Evolutionary conservation across 148 eudicot genomes (phyloP), one percentile per base, ranked within the genome.

Genomic region (Limonium bicolor): DNA sequence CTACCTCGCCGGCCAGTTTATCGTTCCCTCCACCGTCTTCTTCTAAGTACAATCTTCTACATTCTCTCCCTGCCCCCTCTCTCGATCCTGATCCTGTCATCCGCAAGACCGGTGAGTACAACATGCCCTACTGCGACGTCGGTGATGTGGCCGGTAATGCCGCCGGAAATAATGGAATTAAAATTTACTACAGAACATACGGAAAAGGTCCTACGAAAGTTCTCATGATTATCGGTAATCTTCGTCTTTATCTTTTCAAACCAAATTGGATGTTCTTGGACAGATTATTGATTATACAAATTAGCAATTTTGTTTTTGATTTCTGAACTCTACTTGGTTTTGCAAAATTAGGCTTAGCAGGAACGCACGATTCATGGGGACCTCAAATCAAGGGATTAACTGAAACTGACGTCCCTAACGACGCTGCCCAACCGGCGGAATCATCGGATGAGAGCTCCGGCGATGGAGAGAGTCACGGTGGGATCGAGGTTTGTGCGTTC

Each of bases 291-390:
- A 25, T 55, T 51, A 29, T 25, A 46, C 31, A 33, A 64, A 32
- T 12, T 66, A 51, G 60, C 44, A 41, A 43, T 71, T 53, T 5
- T 50, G 47, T 24, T 29, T 27, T 50, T 15, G 43, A 24, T 26
- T 38, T 33, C n/a, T 50, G 53, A 30, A 14, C 17, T 38, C 40
- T 40, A 27, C 36, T 63, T 8, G 54, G 43, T 28, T 35, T 38
- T 17, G 42, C 62, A 53, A 55, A 32, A 9, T 41, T 55, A 86
- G 96, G 96, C 47, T 76, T 86, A 54, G 96, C 96, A 37, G 94
- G 82, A 35, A 82, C 94, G 11, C 96, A 86, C 38, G 80, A 69
- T 48, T 64, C 88, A 14, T 86, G 88, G 96, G 69, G 59, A 16
- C 94, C 96, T 4, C 94, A 82, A 53, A 73, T 86, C 55, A 65